A percentile compares a stretch with the other conserved stretches of the same genome.
Conservation (phyloP, 352 stramenopile genomes). For the Peronospora farinosa region DNA sequence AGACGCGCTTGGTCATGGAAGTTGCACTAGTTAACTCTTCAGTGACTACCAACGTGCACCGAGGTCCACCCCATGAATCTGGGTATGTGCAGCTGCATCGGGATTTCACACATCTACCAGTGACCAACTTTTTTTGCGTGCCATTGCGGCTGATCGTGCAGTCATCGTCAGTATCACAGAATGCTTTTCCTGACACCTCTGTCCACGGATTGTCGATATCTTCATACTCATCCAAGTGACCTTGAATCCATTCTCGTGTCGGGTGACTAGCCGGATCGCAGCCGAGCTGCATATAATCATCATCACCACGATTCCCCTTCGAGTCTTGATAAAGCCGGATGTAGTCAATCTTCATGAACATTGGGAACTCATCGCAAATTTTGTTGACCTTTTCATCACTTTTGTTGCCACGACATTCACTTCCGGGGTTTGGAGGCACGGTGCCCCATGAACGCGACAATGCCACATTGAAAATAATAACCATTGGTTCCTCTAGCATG, state of each 20-base stretch:
- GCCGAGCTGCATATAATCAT: slow-evolving; percentile 15
- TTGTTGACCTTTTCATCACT: slow-evolving; percentile 25
- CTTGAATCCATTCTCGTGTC: slow-evolving; percentile 61
- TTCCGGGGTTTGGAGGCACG: slow-evolving; percentile 49
- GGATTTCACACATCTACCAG: slow-evolving; percentile 25
- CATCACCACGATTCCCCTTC: slow-evolving; percentile 3
- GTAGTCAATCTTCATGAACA: slow-evolving; percentile 76
- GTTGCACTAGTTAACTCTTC: slow-evolving; percentile 4
- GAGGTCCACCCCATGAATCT: slow-evolving; percentile 30
- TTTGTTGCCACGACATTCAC: slow-evolving; percentile 36
- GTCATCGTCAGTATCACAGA: slow-evolving; percentile 47
- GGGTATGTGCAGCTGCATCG: slow-evolving; percentile 30
- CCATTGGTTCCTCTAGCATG: slow-evolving; percentile 92
- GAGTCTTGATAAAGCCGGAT: slow-evolving; percentile 60
- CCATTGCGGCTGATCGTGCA: slow-evolving; percentile 38
- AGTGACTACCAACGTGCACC: slow-evolving; percentile 23
- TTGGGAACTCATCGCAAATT: slow-evolving; percentile 58
- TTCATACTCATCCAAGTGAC: slow-evolving; percentile 63
- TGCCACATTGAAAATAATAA: slow-evolving; percentile 92
- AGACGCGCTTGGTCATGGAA: slow-evolving; percentile 11
- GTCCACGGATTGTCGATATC: slow-evolving; percentile 48
- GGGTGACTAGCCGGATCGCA: slow-evolving; percentile 54
- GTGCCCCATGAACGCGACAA: slow-evolving; percentile 83
- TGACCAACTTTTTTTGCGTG: slow-evolving; percentile 18
- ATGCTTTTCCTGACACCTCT: slow-evolving; percentile 45